Evolutionary conservation across 257 asterid species (phyloP).

Genomic region (Salvia miltiorrhiza): DNA sequence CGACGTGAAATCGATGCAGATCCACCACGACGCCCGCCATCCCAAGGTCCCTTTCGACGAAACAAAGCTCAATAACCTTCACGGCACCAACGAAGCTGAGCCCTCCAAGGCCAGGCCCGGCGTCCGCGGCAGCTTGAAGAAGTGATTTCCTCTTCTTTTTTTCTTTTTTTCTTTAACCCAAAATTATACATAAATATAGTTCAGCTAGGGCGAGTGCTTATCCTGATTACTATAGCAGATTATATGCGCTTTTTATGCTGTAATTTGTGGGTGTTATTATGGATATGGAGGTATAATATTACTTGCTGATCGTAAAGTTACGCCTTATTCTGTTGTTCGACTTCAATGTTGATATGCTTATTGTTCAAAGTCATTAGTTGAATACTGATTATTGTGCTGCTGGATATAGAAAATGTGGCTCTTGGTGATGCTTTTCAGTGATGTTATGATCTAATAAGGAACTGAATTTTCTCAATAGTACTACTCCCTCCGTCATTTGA

Average conservation of each 20-base stretch:
- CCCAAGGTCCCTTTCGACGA: constrained; percentile 87
- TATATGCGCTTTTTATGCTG: too few species aligned
- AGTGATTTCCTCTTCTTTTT: constrained; percentile 24
- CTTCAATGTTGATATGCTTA: too few species aligned
- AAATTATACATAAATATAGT: too few species aligned
- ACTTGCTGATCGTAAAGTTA: too few species aligned
- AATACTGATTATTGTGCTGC: neutral
- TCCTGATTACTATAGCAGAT: too few species aligned
- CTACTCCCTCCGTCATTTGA: too few species aligned
- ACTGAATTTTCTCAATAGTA: neutral
- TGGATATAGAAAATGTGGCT: too few species aligned
- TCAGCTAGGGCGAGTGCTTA: too few species aligned
- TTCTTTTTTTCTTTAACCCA: neutral
- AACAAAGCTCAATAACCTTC: constrained; percentile 59
- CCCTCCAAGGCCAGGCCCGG: constrained; percentile 71
- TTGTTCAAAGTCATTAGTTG: neutral
- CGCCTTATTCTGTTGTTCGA: too few species aligned
- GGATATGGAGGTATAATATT: too few species aligned
- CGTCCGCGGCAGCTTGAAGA: constrained; percentile 79
- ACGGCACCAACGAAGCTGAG: constrained; percentile 33
- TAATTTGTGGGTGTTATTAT: too few species aligned
- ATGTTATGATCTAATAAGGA: neutral
- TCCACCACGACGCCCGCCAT: constrained; percentile 83
- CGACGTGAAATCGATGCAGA: constrained; percentile 79
- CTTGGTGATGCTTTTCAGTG: too few species aligned